Percentiles rank a stretch among this genome's conserved stretches.
These are phyloP conservation scores for Infundibulicybe gibba DNA, from an alignment of 768 basidiomycete species.

Conservation along the genomic window DNA sequence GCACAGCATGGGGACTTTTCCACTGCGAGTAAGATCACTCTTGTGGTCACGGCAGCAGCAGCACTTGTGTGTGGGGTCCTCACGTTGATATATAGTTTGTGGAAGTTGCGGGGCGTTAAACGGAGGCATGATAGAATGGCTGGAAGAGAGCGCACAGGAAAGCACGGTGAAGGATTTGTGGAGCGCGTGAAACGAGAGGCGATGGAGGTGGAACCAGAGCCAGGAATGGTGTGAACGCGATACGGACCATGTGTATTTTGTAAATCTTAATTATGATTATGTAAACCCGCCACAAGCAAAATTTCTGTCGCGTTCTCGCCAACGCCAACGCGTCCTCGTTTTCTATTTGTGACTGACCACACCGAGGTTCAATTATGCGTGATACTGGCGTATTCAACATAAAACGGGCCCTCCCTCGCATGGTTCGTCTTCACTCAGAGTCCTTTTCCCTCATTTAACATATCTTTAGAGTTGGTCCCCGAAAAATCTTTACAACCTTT, in stretches of 20 bases:
- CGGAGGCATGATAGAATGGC: slow-evolving; percentile 35
- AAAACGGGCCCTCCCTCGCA: slow-evolving; percentile 67
- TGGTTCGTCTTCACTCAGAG: slow-evolving; percentile 62
- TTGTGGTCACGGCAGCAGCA: slow-evolving; percentile 40
- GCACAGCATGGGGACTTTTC: slow-evolving; percentile 43
- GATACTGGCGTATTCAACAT: slow-evolving; percentile 32
- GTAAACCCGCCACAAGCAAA: too few species aligned
- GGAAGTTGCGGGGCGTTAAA: slow-evolving; percentile 39
- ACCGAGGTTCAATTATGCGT: slow-evolving; percentile 25
- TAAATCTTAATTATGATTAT: too few species aligned
- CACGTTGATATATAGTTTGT: slow-evolving; percentile 37
- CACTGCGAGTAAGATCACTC: slow-evolving; percentile 37
- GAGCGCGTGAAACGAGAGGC: slow-evolving; percentile 16
- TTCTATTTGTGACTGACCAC: not conserved
- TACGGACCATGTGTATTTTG: too few species aligned
- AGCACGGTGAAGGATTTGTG: slow-evolving; percentile 39
- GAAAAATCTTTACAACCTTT: slow-evolving; percentile 87
- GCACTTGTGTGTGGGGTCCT: slow-evolving; percentile 39
- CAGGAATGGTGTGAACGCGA: slow-evolving; percentile 3
- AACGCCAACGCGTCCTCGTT: too few species aligned
- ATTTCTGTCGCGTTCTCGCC: too few species aligned
- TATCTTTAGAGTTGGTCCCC: slow-evolving; percentile 77
- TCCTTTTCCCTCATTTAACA: not conserved
- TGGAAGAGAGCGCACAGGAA: slow-evolving; percentile 38
- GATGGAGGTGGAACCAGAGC: slow-evolving; percentile 5